These are phyloP conservation scores for Farysia itapuensis DNA, from an alignment of 1,284 basidiomycete genomes.

Conservation along the genomic window DNA sequence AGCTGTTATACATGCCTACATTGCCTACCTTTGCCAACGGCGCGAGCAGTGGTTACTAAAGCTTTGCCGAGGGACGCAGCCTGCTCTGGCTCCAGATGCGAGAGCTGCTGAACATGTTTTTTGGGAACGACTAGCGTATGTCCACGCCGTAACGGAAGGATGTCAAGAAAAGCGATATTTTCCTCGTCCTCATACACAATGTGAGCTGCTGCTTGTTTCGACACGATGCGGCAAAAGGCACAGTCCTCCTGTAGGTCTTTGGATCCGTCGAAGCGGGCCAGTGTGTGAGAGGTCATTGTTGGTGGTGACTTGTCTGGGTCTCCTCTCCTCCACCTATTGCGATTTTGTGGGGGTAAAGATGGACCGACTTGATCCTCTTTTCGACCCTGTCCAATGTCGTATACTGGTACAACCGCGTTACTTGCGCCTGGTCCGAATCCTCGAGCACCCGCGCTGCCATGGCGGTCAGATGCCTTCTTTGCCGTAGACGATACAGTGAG, in stretches of 20 bases:
- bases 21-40: constrained; percentile 28
- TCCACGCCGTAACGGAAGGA: constrained; percentile 69
- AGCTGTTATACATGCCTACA: neutral
- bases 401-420: constrained; percentile 20
- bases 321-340: neutral
- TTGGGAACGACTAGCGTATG: constrained; percentile 43
- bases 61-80: constrained; percentile 25
- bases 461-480: constrained; percentile 54
- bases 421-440: constrained; percentile 29
- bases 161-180: constrained; percentile 74
- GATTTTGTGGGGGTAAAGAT: neutral
- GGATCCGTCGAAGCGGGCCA: constrained; percentile 21
- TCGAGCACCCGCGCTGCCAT: constrained; percentile 18
- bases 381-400: constrained; percentile 30
- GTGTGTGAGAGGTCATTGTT: constrained; percentile 28
- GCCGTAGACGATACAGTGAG: constrained; percentile 63
- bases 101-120: constrained; percentile 18
- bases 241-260: constrained; percentile 23
- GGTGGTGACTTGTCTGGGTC: neutral
- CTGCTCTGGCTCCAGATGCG: constrained; percentile 8
- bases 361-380: neutral
- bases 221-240: constrained; percentile 32
- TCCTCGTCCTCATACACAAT: constrained; percentile 63
- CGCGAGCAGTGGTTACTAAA: constrained; percentile 25
- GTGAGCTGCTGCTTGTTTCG: constrained; percentile 11